A percentile compares a stretch with the other conserved stretches of the same genome.
These are phyloP conservation scores for Paraphoma sp. DNA, from an alignment of 2,329 filamentous ascomycete species.

Conservation along the genomic window DNA sequence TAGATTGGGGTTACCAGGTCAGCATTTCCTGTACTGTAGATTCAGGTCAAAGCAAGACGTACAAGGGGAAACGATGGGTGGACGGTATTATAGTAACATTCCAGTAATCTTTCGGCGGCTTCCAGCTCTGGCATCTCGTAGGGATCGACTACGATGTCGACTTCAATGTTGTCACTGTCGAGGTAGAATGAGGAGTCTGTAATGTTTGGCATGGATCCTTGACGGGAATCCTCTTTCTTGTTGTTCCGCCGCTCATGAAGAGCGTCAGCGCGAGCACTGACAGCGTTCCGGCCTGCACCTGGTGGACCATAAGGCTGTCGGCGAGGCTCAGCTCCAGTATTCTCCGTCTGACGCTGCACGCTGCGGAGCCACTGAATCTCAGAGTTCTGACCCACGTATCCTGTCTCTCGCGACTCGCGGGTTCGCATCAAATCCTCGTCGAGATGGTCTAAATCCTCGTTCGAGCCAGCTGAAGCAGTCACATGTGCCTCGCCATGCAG, in stretches of 20 bases:
- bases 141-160: conserved; percentile 35
- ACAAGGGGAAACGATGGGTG: conserved; percentile 40
- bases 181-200: conserved; percentile 44
- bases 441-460: conserved; percentile 36
- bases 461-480: conserved; percentile 33
- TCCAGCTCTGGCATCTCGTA: conserved; percentile 39
- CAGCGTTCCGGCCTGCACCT: conserved; percentile 14
- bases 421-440: conserved; percentile 39
- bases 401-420: conserved; percentile 37
- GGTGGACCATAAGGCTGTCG: conserved; percentile 27
- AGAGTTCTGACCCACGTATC: conserved; percentile 43
- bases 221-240: conserved; percentile 6
- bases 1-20: not conserved
- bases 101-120: conserved; percentile 40
- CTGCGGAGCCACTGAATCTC: conserved; percentile 44
- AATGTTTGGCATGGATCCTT: conserved; percentile 20
- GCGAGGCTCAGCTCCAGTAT: conserved; percentile 8
- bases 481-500: conserved; percentile 26
- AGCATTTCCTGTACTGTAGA: too few species aligned
- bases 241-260: conserved; percentile 23
- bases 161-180: conserved; percentile 36
- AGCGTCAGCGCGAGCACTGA: conserved; percentile 20
- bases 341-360: conserved; percentile 30
- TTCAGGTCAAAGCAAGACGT: not conserved
- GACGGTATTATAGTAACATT: conserved; percentile 47